These are phyloP conservation scores for Glonium stellatum DNA, from an alignment of 495 filamentous ascomycete genomes.

Conservation along the genomic window DNA sequence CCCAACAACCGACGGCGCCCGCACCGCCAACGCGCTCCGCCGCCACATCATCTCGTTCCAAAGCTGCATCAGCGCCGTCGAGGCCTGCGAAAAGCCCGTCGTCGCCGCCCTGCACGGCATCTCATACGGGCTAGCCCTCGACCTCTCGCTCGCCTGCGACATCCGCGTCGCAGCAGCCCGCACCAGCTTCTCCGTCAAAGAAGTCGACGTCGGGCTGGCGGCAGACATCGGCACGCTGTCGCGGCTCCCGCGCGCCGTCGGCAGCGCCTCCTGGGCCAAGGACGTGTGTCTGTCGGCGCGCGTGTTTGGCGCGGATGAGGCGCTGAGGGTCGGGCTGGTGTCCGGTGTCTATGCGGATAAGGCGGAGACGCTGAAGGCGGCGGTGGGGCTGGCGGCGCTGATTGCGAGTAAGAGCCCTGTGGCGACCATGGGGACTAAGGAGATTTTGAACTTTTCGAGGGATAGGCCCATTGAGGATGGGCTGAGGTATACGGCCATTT, in stretches of 20 bases:
- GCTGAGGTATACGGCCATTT: conserved; percentile 73
- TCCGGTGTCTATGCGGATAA: conserved; percentile 56
- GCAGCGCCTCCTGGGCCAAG: conserved; percentile 77
- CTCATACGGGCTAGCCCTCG: conserved; percentile 74
- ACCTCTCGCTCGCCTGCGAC: conserved; percentile 71
- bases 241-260: conserved; percentile 78
- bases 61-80: conserved; percentile 63
- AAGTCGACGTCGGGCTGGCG: conserved; percentile 91
- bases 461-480: conserved; percentile 74
- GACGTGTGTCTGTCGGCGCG: conserved; percentile 78
- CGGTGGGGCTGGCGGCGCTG: conserved; percentile 56
- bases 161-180: conserved; percentile 64
- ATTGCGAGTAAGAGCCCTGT: conserved; percentile 83
- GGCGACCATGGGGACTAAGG: conserved; percentile 88
- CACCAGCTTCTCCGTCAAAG: conserved; percentile 72
- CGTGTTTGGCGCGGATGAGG: conserved; percentile 72
- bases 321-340: conserved; percentile 74
- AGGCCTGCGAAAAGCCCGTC: conserved; percentile 88
- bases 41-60: conserved; percentile 73
- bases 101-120: conserved; percentile 79
- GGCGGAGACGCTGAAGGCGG: conserved; percentile 33
- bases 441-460: conserved; percentile 77
- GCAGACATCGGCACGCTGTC: conserved; percentile 87
- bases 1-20: conserved; percentile 10
- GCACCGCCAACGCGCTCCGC: conserved; percentile 53